phyloP scores from a whole-genome alignment of 225 moss, liverwort and hornwort species.

The Rhytidiadelphus loreus region DNA sequence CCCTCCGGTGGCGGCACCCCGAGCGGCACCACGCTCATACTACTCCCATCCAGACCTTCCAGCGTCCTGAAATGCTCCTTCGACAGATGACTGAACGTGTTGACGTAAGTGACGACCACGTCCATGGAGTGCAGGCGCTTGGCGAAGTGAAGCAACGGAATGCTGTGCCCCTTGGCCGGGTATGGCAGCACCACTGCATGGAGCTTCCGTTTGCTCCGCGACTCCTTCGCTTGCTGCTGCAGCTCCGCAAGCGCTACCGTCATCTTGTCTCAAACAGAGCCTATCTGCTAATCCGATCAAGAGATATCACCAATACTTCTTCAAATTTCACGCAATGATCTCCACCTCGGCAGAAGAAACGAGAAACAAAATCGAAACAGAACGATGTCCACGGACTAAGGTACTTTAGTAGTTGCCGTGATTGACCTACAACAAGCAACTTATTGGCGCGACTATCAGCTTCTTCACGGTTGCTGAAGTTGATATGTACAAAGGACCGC shows the following conservation, averaged over 20 bases:
- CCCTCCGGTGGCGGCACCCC: not conserved
- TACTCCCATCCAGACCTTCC: not conserved
- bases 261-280: not conserved
- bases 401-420: not conserved
- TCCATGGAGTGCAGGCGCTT: slow-evolving; percentile 26
- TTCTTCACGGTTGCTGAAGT: not conserved
- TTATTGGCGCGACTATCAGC: too few species aligned
- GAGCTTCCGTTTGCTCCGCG: not conserved
- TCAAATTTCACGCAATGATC: not conserved
- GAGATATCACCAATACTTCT: not conserved
- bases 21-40: slow-evolving; percentile 28
- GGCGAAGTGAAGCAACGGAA: slow-evolving; percentile 37
- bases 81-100: slow-evolving; percentile 16
- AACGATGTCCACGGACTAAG: too few species aligned
- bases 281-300: not conserved
- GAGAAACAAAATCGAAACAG: not conserved
- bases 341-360: not conserved
- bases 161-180: slow-evolving; percentile 44
- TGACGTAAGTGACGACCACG: slow-evolving; percentile 25
- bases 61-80: slow-evolving; percentile 13
- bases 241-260: not conserved
- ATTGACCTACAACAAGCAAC: not conserved
- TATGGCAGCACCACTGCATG: slow-evolving; percentile 34
- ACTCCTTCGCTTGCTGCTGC: not conserved
- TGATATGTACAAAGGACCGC: not conserved